Base-by-base conservation (phyloP, 208 protist species). In the Acanthamoeba royreba region DNA sequence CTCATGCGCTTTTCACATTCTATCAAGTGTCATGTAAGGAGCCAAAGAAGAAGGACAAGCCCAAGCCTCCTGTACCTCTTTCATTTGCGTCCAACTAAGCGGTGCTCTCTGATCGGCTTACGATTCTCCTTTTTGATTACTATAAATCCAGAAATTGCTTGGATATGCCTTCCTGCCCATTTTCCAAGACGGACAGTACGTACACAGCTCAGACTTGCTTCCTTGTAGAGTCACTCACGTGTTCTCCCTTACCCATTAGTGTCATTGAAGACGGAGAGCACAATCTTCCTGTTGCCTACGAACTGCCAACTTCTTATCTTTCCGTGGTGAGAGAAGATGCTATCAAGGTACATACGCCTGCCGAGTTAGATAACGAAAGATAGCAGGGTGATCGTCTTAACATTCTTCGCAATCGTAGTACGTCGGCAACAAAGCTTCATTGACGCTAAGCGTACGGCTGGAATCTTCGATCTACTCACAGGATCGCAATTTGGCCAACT, bases 381-480 rank as follows among this genome's bases (percentile, higher is more conserved):
- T n/a, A n/a, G n/a, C n/a, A n/a, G n/a, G n/a, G n/a, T n/a, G n/a
- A n/a, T n/a, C n/a, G n/a, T n/a, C 8, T 4, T 63, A 35, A 35
- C 8, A 35, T 4, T 63, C 4, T 25, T 63, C 8, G 15, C 15
- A 33, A 19, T 19, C 17, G 42, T 28, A 90, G 83, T 90, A 66
- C 38, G 52, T 90, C 33, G 83, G 42, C 52, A 90, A 90, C 17
- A 94, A 94, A 25, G 55, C 40, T 40, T 22, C 92, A 11, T 77
- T 95, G 25, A 81, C 92, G 33, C n/a, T 95, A 4, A 74, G 87
- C 52, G 4, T 91, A 0, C 52, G 61, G 13, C 45, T 95, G 3
- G 49, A 49, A 7, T 91, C 66, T 0, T 93, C 69, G 33, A 11
- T 95, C 15, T 94, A 81, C 28, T 52, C 94, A 13, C 94, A 95